These are phyloP conservation scores for Coemansia sp. DNA, from an alignment of 192 early-diverging fungal species.

Conservation along the genomic window DNA sequence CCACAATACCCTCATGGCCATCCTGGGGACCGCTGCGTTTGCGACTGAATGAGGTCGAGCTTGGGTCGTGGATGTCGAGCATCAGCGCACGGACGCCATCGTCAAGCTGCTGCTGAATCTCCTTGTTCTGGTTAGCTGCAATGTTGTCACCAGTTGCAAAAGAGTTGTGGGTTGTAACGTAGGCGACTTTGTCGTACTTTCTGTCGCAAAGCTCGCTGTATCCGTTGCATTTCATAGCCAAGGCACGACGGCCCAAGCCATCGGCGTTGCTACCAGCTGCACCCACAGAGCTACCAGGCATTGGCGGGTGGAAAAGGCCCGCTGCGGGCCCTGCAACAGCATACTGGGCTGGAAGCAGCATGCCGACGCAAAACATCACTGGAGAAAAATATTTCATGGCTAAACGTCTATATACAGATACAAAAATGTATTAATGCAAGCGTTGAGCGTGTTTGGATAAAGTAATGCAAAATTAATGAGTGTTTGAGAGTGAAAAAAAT, in stretches of 20 bases:
- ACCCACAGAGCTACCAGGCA: background rate
- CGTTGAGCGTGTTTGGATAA: background rate
- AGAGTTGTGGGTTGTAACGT: constrained; percentile 74
- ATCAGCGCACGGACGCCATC: constrained; percentile 75
- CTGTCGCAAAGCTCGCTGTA: constrained; percentile 64
- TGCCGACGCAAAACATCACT: background rate
- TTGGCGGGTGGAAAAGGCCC: constrained; percentile 1
- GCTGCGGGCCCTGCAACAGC: background rate
- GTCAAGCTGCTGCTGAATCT: constrained; percentile 64
- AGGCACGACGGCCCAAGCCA: constrained; percentile 6
- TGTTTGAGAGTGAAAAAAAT: background rate
- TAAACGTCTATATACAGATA: background rate
- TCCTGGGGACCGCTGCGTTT: constrained; percentile 32
- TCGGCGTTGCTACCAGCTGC: background rate
- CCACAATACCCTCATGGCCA: too few relatives aligned
- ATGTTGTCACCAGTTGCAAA: constrained; percentile 58
- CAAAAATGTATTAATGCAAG: constrained; percentile 6
- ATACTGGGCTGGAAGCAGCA: background rate
- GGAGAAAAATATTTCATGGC: constrained; percentile 1
- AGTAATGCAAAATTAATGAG: background rate
- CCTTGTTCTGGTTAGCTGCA: constrained; percentile 66
- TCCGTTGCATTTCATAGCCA: constrained; percentile 60
- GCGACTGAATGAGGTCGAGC: constrained; percentile 13
- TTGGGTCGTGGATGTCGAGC: constrained; percentile 59
- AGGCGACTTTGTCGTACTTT: constrained; percentile 64